These are phyloP conservation scores for Terfezia boudieri DNA, from an alignment of 495 filamentous ascomycete species.

Conservation along the genomic window DNA sequence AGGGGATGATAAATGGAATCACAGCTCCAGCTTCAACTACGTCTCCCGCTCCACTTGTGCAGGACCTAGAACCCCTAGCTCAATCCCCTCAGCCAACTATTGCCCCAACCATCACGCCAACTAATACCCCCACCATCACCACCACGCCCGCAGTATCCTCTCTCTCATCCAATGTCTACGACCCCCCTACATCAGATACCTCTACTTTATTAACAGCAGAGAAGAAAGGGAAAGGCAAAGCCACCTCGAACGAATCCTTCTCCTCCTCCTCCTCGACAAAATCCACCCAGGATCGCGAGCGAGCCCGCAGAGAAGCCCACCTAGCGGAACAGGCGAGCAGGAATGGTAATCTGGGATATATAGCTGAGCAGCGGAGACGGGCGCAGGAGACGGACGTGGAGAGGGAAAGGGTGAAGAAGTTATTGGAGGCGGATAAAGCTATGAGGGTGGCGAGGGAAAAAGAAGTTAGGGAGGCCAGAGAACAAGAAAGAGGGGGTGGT, in stretches of 20 bases:
- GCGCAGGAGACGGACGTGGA: slow-evolving; percentile 35
- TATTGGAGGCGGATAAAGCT: slow-evolving; percentile 44
- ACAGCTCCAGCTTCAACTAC: slow-evolving; percentile 1
- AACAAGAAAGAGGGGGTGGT: not conserved
- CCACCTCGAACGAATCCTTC: not conserved
- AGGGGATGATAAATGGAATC: slow-evolving; percentile 4
- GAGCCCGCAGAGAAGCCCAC: slow-evolving; percentile 17
- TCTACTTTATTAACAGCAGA: not conserved
- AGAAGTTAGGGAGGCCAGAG: slow-evolving; percentile 21
- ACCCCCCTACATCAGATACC: too few relatives aligned
- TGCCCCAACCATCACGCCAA: not conserved
- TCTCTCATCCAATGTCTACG: too few relatives aligned
- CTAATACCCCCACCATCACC: not conserved
- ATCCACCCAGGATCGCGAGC: slow-evolving; percentile 15
- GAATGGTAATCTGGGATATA: slow-evolving; percentile 18
- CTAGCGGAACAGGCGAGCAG: slow-evolving; percentile 1
- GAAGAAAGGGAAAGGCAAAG: not conserved
- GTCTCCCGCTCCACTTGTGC: not conserved
- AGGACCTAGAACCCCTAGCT: not conserved
- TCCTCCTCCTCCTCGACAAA: slow-evolving; percentile 2
- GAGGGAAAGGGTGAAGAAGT: slow-evolving; percentile 34
- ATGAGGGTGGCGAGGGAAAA: slow-evolving; percentile 34
- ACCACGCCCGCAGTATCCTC: not conserved
- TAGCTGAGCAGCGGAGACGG: slow-evolving; percentile 28
- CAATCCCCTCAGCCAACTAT: not conserved